These are phyloP conservation scores for Mytilinidion resinicola DNA, from an alignment of 495 filamentous ascomycete species.

Conservation along the genomic window DNA sequence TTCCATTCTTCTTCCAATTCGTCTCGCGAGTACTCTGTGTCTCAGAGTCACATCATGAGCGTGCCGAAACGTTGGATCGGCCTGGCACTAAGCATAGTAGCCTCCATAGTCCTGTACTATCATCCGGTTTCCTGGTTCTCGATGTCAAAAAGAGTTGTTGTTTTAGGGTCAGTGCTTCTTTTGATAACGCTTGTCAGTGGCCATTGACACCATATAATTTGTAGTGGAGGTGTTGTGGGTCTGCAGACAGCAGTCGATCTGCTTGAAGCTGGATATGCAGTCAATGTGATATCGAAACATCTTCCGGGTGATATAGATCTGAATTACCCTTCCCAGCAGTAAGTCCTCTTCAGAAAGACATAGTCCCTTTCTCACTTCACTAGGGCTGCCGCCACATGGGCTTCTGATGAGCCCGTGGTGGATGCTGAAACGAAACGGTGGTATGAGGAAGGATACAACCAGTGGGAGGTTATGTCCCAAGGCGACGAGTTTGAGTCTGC, in stretches of 20 bases:
- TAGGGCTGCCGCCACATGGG: background rate
- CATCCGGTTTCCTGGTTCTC: background rate
- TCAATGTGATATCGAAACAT: slow-evolving; percentile 10
- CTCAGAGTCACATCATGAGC: no score
- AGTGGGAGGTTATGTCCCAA: background rate
- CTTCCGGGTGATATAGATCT: slow-evolving; percentile 8
- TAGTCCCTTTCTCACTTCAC: background rate
- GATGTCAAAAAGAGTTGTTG: background rate
- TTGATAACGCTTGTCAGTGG: no score
- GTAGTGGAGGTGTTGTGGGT: slow-evolving; percentile 12
- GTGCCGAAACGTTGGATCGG: no score
- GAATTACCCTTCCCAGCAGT: background rate
- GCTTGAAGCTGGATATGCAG: slow-evolving; percentile 9
- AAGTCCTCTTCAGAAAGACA: background rate
- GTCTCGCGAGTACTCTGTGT: no score
- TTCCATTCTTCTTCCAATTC: no score
- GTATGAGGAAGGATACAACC: background rate
- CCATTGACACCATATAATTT: background rate
- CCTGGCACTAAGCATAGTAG: no score
- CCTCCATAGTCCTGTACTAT: no score
- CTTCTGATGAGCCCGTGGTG: background rate
- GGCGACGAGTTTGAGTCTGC: background rate
- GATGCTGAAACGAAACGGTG: background rate
- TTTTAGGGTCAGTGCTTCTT: background rate
- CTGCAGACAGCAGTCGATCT: slow-evolving; percentile 14